A percentile compares a stretch with the other conserved stretches of the same genome.
These are phyloP conservation scores for Syzygium malaccense DNA, from an alignment of 441 rosid genomes.

Conservation along the genomic window DNA sequence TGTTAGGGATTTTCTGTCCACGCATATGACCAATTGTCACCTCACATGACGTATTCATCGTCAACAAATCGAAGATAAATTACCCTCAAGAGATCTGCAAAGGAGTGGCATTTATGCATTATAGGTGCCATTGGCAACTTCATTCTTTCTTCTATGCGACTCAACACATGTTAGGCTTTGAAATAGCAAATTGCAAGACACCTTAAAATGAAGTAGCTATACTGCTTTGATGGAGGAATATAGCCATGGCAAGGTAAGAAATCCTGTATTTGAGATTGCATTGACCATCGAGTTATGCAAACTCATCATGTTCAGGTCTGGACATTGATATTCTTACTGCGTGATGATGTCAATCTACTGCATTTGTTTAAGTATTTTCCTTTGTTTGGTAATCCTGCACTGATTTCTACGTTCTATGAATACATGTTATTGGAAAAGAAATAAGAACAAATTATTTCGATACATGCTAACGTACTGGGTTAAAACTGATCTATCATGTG, in stretches of 20 bases:
- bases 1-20: background rate
- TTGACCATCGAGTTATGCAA: background rate
- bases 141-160: background rate
- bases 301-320: background rate
- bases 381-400: background rate
- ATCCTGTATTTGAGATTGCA: background rate
- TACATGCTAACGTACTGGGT: accelerated
- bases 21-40: no score
- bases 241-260: background rate
- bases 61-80: background rate
- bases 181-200: background rate
- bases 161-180: background rate
- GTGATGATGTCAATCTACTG: background rate
- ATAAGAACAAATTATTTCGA: background rate
- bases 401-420: background rate
- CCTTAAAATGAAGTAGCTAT: background rate
- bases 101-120: background rate
- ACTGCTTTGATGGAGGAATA: background rate
- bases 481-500: background rate
- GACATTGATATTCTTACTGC: background rate
- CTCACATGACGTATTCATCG: no score
- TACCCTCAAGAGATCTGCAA: background rate
- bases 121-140: background rate
- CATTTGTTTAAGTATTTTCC: background rate
- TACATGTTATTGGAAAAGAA: background rate